phyloP scores from a whole-genome alignment of 2,329 filamentous ascomycete species.

The Xylariomycetidae sp. region DNA sequence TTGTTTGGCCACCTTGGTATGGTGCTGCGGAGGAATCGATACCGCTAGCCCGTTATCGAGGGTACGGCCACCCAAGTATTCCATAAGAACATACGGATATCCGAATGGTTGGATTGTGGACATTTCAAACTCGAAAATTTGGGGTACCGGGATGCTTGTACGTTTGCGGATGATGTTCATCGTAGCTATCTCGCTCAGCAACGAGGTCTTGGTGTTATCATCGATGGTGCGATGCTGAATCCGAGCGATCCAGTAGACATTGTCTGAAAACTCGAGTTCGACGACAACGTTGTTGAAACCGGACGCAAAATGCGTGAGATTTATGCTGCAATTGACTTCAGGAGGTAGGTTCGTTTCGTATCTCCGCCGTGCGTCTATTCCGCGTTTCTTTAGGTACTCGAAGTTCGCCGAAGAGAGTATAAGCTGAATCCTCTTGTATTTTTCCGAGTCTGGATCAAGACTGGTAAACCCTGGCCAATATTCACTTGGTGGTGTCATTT shows the following conservation, averaged over 20 bases:
- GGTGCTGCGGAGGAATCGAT: constrained; percentile 13
- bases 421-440: constrained; percentile 5
- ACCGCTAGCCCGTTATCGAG: constrained; percentile 11
- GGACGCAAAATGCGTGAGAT: constrained; percentile 5
- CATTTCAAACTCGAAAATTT: constrained; percentile 15
- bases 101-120: constrained; percentile 18
- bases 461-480: constrained; percentile 2
- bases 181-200: constrained; percentile 25
- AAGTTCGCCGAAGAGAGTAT: constrained; percentile 6
- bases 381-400: constrained; percentile 3
- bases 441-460: constrained; percentile 3
- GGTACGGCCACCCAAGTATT: constrained; percentile 14
- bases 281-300: constrained; percentile 22
- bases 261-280: constrained; percentile 22
- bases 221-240: constrained; percentile 15
- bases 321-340: constrained; percentile 2
- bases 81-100: constrained; percentile 23
- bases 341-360: constrained; percentile 2
- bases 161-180: constrained; percentile 18
- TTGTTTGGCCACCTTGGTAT: constrained; percentile 20
- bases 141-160: constrained; percentile 19
- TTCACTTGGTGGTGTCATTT: constrained; percentile 3
- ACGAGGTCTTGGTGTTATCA: constrained; percentile 12
- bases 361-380: constrained; percentile 2
- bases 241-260: constrained; percentile 20